phyloP scores from a whole-genome alignment of 73 alveolate species.

The Halteria grandinella region DNA sequence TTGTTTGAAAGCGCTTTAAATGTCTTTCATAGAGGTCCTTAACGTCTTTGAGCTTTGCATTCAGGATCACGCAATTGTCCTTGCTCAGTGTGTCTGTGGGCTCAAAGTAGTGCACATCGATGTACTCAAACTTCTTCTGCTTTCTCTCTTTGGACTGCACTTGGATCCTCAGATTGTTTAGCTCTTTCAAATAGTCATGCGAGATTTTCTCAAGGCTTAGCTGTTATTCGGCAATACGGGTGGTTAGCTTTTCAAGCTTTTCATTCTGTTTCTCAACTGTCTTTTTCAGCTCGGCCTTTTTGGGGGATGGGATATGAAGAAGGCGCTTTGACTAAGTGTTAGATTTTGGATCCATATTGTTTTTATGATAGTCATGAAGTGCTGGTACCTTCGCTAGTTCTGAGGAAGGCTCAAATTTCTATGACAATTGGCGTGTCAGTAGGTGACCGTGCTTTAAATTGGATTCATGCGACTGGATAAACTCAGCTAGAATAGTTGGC shows the following conservation, averaged over 20 bases:
- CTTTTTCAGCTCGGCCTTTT: slow-evolving; percentile 8
- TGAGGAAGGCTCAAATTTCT: too few species aligned
- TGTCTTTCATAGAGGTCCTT: slow-evolving; percentile 22
- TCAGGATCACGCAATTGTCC: slow-evolving; percentile 34
- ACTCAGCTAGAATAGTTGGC: background rate
- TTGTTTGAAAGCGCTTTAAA: slow-evolving; percentile 1
- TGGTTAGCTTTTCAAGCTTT: background rate
- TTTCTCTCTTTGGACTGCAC: slow-evolving; percentile 13
- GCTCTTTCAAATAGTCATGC: slow-evolving; percentile 46
- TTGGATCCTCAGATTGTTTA: slow-evolving; percentile 18
- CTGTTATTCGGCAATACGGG: background rate
- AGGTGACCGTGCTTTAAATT: too few species aligned
- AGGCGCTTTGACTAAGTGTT: too few species aligned
- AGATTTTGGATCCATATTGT: too few species aligned
- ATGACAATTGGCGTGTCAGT: too few species aligned
- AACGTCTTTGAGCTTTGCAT: slow-evolving; percentile 48
- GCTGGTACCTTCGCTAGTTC: too few species aligned
- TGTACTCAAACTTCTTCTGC: slow-evolving; percentile 59
- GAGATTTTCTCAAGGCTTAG: slow-evolving; percentile 6
- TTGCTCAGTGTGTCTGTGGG: slow-evolving; percentile 45
- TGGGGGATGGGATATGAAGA: too few species aligned
- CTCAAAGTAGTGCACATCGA: slow-evolving; percentile 60
- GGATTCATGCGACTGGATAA: background rate
- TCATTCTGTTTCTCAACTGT: slow-evolving; percentile 1
- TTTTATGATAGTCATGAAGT: too few species aligned